Conservation (phyloP, 768 basidiomycete genomes). For the Pulveroboletus ravenelii region DNA sequence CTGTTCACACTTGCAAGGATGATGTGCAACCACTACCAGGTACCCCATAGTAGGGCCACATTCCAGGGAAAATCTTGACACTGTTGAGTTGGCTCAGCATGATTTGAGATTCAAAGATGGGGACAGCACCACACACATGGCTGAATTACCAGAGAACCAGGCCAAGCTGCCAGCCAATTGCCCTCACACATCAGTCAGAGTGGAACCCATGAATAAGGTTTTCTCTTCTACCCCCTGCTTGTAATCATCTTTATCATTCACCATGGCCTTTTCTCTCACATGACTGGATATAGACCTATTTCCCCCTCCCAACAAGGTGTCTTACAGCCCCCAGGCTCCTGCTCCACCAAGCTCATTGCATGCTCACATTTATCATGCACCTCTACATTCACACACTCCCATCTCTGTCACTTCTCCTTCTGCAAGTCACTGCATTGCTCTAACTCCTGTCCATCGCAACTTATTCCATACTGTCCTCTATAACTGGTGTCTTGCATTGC, state of each 20-base stretch:
- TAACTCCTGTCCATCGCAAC: constrained; percentile 85
- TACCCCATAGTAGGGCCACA: no score
- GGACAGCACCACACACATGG: no score
- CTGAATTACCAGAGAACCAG: no score
- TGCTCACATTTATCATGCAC: constrained; percentile 70
- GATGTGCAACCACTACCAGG: no score
- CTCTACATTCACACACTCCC: constrained; percentile 81
- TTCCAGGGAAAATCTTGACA: no score
- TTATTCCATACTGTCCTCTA: constrained; percentile 88
- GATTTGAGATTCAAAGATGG: no score
- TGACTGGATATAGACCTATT: neutral
- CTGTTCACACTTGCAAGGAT: no score
- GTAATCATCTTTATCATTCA: neutral
- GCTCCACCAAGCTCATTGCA: constrained; percentile 68
- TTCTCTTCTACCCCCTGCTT: neutral
- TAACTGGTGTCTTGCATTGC: constrained; percentile 56
- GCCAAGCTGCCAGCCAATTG: no score
- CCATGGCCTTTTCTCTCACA: neutral
- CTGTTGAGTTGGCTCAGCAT: no score
- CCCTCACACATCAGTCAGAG: no score
- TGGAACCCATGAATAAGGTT: constrained; percentile 20
- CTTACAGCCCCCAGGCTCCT: constrained; percentile 48
- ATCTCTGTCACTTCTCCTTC: constrained; percentile 67
- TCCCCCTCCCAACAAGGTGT: constrained; percentile 36
- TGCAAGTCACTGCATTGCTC: constrained; percentile 63